A percentile compares a stretch with the other conserved stretches of the same genome.
Conservation (phyloP, 164 flowering plant genomes). For the Amborella trichopoda region DNA sequence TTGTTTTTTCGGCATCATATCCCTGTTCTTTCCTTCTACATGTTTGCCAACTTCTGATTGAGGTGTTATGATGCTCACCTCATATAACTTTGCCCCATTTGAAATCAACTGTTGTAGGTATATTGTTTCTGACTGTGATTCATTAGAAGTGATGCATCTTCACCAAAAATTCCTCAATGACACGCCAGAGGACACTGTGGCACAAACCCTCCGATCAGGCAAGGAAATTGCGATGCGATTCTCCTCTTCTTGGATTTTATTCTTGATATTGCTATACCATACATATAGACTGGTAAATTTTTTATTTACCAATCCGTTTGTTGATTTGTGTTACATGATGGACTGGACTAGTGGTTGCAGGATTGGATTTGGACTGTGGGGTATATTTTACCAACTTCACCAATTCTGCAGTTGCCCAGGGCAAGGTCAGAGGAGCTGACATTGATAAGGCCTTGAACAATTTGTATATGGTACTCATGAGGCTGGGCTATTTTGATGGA, state of each 20-base stretch:
- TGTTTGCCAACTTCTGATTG: no score
- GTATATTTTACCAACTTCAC: slow-evolving; percentile 12
- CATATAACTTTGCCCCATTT: no score
- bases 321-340: no score
- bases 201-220: slow-evolving; percentile 22
- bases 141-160: slow-evolving; percentile 15
- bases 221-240: background rate
- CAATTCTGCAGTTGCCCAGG: background rate
- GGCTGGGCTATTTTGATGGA: slow-evolving; percentile 11
- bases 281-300: no score
- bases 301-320: background rate
- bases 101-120: slow-evolving; percentile 23
- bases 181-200: slow-evolving; percentile 27
- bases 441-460: slow-evolving; percentile 2
- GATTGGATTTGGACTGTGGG: slow-evolving; percentile 51
- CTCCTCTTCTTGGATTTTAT: no score
- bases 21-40: no score
- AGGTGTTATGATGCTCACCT: no score
- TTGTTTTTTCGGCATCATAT: background rate
- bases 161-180: slow-evolving; percentile 14
- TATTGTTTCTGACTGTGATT: slow-evolving; percentile 34
- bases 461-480: slow-evolving; percentile 6
- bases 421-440: slow-evolving; percentile 2
- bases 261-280: background rate
- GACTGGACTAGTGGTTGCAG: no score